These are phyloP conservation scores for Glarea lozoyensis DNA, from an alignment of 495 filamentous ascomycete species.

Conservation along the genomic window DNA sequence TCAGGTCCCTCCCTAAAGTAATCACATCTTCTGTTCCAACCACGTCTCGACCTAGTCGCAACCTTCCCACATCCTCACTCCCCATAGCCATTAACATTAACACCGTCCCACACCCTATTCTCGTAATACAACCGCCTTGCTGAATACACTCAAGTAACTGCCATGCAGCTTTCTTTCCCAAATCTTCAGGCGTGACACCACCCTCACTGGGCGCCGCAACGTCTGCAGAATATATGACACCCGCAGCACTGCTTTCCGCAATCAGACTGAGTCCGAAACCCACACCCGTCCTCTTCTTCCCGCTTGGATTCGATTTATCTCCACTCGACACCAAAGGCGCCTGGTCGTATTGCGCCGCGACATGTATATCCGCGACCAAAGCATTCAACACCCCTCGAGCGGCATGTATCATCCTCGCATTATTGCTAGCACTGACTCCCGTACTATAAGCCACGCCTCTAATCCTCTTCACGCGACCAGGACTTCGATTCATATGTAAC, in stretches of 20 bases:
- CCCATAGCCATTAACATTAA: constrained; percentile 96
- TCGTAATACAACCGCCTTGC: constrained; percentile 73
- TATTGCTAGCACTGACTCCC: constrained; percentile 83
- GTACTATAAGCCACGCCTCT: constrained; percentile 89
- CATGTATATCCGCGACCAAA: constrained; percentile 77
- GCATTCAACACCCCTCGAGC: constrained; percentile 82
- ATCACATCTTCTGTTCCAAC: constrained; percentile 72
- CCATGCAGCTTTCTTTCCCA: constrained; percentile 78
- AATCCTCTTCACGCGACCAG: constrained; percentile 79
- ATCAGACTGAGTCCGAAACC: constrained; percentile 88
- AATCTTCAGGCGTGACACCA: constrained; percentile 77
- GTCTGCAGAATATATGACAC: constrained; percentile 81
- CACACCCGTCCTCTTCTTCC: constrained; percentile 64
- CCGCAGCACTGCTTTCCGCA: constrained; percentile 75
- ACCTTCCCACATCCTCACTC: constrained; percentile 48
- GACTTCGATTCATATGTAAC: constrained; percentile 71
- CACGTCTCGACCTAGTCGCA: constrained; percentile 61
- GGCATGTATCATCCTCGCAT: constrained; percentile 87
- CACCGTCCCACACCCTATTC: constrained; percentile 57
- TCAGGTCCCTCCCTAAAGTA: constrained; percentile 71
- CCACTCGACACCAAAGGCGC: constrained; percentile 61
- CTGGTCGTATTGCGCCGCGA: constrained; percentile 53
- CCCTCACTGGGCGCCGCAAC: constrained; percentile 71
- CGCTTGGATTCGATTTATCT: constrained; percentile 48
- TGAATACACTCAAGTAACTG: constrained; percentile 78